These are phyloP conservation scores for Yamadazyma philogaea DNA, from an alignment of 805 yeast genomes.

Conservation along the genomic window DNA sequence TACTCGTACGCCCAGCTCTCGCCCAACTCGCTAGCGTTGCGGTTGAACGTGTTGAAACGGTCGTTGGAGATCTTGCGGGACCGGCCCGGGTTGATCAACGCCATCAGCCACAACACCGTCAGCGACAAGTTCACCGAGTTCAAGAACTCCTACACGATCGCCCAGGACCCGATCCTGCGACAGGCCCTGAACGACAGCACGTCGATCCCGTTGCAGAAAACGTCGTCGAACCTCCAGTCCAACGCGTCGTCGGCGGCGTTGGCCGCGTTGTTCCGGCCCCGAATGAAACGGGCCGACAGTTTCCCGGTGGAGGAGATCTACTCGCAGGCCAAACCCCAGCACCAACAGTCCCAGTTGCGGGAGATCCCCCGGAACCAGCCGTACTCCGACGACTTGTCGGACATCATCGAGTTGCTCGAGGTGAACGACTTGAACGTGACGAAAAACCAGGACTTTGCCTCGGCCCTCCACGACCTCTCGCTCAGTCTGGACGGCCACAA, in stretches of 20 bases:
- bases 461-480: slow-evolving; percentile 57
- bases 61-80: slow-evolving; percentile 71
- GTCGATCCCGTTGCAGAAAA: slow-evolving; percentile 10
- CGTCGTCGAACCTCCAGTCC: slow-evolving; percentile 34
- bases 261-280: slow-evolving; percentile 43
- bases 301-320: slow-evolving; percentile 25
- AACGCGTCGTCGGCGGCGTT: slow-evolving; percentile 48
- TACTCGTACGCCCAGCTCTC: slow-evolving; percentile 81
- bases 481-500: slow-evolving; percentile 33
- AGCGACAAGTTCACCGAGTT: slow-evolving; percentile 3
- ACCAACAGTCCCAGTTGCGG: background rate
- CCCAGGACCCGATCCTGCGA: slow-evolving; percentile 3
- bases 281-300: slow-evolving; percentile 35
- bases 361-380: slow-evolving; percentile 8
- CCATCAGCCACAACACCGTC: slow-evolving; percentile 14
- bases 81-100: slow-evolving; percentile 48
- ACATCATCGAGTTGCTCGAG: slow-evolving; percentile 48
- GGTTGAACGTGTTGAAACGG: slow-evolving; percentile 70
- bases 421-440: slow-evolving; percentile 27
- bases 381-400: slow-evolving; percentile 40
- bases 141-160: background rate
- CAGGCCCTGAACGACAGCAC: background rate
- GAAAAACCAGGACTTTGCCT: slow-evolving; percentile 42
- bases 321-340: slow-evolving; percentile 5
- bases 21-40: slow-evolving; percentile 73